Evolutionary conservation across 306 rosid species (phyloP).

Genomic region (Carpinus viminea): DNA sequence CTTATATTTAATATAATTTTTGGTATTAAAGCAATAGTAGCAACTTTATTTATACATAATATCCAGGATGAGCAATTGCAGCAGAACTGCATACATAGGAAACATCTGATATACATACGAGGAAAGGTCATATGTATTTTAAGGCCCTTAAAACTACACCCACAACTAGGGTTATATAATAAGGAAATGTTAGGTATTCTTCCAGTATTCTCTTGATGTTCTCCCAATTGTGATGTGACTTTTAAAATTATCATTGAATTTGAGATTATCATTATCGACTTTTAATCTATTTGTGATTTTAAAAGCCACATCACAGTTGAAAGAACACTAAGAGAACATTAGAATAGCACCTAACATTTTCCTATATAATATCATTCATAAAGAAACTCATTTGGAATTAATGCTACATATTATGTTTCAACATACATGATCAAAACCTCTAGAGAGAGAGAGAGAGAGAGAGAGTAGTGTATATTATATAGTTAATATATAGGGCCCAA

Average conservation of each 20-base stretch:
- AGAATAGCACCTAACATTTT: too few relatives aligned
- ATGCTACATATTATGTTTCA: constrained; percentile 30
- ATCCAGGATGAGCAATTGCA: constrained; percentile 12
- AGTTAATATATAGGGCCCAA: neutral
- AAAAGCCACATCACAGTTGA: too few relatives aligned
- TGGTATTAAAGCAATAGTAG: neutral
- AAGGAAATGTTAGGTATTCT: neutral
- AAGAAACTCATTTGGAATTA: constrained; percentile 33
- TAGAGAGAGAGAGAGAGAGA: constrained; percentile 3
- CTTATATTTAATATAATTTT: neutral
- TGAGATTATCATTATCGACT: too few relatives aligned
- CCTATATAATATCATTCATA: constrained; percentile 11
- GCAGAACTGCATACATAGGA: constrained; percentile 18
- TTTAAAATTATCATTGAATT: too few relatives aligned
- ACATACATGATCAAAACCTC: constrained; percentile 46
- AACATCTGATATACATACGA: constrained; percentile 26
- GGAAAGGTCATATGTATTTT: constrained; percentile 25
- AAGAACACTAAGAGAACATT: too few relatives aligned
- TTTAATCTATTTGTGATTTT: too few relatives aligned
- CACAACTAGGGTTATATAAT: constrained; percentile 11
- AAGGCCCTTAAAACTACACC: constrained; percentile 31
- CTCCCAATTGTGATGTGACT: too few relatives aligned
- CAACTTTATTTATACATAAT: constrained; percentile 25
- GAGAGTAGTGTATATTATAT: constrained; percentile 3
- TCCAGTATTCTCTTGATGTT: too few relatives aligned